Evolutionary conservation across 1,139 yeast species (phyloP).

Genomic region (Schwanniomyces etchellsii): DNA sequence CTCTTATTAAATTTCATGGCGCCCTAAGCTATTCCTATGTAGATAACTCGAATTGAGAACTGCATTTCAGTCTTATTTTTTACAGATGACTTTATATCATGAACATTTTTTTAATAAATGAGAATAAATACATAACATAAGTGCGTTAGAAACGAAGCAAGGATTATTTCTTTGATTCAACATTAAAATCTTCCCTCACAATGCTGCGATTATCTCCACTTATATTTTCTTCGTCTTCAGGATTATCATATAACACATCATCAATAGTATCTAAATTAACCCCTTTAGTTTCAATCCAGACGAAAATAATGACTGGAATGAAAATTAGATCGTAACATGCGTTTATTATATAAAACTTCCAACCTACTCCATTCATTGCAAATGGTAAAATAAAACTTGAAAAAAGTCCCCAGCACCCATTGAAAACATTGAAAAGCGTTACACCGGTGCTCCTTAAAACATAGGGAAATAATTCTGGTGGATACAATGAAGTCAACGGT

Average conservation of each 20-base stretch:
- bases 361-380: conserved; percentile 53
- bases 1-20: no score
- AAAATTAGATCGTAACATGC: conserved; percentile 7
- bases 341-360: conserved; percentile 49
- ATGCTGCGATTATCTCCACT: no score
- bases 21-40: no score
- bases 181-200: no score
- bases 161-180: no score
- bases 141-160: no score
- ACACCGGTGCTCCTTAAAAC: background rate
- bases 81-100: no score
- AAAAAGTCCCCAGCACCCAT: conserved; percentile 9
- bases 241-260: conserved; percentile 3
- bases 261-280: conserved; percentile 6
- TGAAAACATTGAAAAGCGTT: conserved; percentile 6
- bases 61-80: no score
- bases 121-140: no score
- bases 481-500: conserved; percentile 9
- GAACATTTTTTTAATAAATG: no score
- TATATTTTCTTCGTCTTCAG: no score
- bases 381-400: conserved; percentile 48
- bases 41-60: no score
- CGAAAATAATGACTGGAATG: conserved; percentile 8
- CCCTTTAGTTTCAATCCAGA: conserved; percentile 13
- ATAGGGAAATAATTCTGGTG: background rate